phyloP scores from a whole-genome alignment of 129 eudicot species.

The Saposhnikovia divaricata region DNA sequence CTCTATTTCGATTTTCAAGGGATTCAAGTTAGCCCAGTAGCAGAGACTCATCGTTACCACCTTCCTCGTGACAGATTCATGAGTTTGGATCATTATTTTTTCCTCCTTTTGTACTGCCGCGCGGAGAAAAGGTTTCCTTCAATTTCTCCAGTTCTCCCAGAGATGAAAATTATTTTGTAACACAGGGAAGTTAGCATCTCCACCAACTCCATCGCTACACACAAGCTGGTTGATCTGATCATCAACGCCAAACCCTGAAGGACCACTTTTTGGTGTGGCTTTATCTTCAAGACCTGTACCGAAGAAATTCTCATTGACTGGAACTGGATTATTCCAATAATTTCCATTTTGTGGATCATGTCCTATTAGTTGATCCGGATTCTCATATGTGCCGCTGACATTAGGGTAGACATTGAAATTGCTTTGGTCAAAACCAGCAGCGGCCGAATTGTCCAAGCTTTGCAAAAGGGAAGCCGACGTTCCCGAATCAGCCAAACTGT shows the following conservation, averaged over 20 bases:
- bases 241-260: background rate
- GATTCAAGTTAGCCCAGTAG: no score
- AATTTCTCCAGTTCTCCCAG: background rate
- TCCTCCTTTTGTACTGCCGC: no score
- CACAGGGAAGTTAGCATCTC: background rate
- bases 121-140: background rate
- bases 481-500: background rate
- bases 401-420: background rate
- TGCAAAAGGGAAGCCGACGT: background rate
- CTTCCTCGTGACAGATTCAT: no score
- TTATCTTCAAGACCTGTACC: background rate
- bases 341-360: background rate
- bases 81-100: background rate
- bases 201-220: background rate
- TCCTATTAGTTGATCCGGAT: background rate
- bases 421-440: background rate
- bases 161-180: background rate
- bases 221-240: background rate
- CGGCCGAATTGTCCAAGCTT: background rate
- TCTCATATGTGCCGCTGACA: background rate
- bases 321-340: background rate
- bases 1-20: no score
- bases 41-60: no score
- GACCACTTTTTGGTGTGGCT: background rate
- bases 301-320: background rate